phyloP scores from a whole-genome alignment of 306 rosid genomes.

The Begonia peltatifolia region DNA sequence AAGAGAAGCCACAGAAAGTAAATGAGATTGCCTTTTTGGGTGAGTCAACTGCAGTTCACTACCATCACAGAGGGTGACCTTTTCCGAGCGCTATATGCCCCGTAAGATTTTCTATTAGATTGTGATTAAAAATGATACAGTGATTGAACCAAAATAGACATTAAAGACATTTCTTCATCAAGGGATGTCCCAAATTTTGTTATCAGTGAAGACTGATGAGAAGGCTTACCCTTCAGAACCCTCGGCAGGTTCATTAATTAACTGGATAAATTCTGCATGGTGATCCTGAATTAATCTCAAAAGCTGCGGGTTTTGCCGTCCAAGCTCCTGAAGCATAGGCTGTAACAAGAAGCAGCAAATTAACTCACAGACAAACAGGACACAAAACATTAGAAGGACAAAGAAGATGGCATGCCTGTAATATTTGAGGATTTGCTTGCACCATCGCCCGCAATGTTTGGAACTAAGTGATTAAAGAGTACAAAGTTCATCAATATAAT shows the following conservation, averaged over 20 bases:
- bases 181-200: too few relatives aligned
- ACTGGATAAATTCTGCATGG: slow-evolving; percentile 81
- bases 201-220: too few relatives aligned
- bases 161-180: too few relatives aligned
- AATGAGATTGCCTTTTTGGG: too few relatives aligned
- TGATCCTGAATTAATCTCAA: slow-evolving; percentile 80
- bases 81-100: too few relatives aligned
- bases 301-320: slow-evolving; percentile 89
- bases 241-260: slow-evolving; percentile 83
- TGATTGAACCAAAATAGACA: too few relatives aligned
- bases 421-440: slow-evolving; percentile 90
- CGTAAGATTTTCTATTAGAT: too few relatives aligned
- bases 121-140: too few relatives aligned
- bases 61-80: too few relatives aligned
- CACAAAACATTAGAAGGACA: not conserved
- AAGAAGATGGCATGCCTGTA: slow-evolving; percentile 42
- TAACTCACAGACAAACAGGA: slow-evolving; percentile 4
- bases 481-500: slow-evolving; percentile 1
- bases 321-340: slow-evolving; percentile 99
- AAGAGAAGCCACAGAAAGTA: too few relatives aligned
- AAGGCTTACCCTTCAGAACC: slow-evolving; percentile 82
- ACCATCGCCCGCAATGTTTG: slow-evolving; percentile 86
- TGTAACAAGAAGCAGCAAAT: slow-evolving; percentile 22
- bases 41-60: too few relatives aligned
- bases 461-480: slow-evolving; percentile 26